Base-by-base conservation (phyloP, 108 stramenopile genomes). In the Licmophora abbreviata region DNA sequence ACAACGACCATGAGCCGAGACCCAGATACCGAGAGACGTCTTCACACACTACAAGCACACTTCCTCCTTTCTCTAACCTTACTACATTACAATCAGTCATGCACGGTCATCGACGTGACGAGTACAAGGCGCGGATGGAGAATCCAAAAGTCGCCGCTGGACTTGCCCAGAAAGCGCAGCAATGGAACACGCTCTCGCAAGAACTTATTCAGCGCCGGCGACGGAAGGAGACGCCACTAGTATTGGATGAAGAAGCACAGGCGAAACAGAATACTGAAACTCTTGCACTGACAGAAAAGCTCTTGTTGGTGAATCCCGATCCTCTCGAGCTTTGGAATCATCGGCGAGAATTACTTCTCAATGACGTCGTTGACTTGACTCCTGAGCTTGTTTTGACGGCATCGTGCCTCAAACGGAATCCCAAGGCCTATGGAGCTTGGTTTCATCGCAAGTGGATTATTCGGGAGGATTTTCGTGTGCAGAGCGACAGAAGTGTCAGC, bases 401-500 rank as follows among this genome's bases (percentile, higher is more conserved):
- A 38, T 71, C 70, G 42, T 88, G 85, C 51, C 55, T 94, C 7
- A 71, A 88, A 36, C 68, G 84, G 42, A 97, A 97, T 59, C 95
- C 96, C 28, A 99, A 99, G 76, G 83, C 91, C 18, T 97, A 99
- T 72, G 76, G 79, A 10, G 73, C 94, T 1, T 99, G 98, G 98
- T 93, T 93, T 71, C 98, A 99, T 76, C 94, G 97, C 22, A 88
- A 90, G 67, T 99, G 98, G 98, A 69, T 79, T 21, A n/a, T n/a
- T n/a, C n/a, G n/a, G n/a, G n/a, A n/a, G n/a, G n/a, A n/a, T n/a
- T n/a, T n/a, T n/a, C n/a, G n/a, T n/a, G 46, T 97, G 22, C 68
- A 69, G 20, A 18, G 18, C 3, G 22, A 25, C 17, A 7, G n/a
- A n/a, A 27, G 54, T 21, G 27, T 55, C 8, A 8, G 25, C 10